These are phyloP conservation scores for Fusarium ramigenum DNA, from an alignment of 2,329 filamentous ascomycete species.

Conservation along the genomic window DNA sequence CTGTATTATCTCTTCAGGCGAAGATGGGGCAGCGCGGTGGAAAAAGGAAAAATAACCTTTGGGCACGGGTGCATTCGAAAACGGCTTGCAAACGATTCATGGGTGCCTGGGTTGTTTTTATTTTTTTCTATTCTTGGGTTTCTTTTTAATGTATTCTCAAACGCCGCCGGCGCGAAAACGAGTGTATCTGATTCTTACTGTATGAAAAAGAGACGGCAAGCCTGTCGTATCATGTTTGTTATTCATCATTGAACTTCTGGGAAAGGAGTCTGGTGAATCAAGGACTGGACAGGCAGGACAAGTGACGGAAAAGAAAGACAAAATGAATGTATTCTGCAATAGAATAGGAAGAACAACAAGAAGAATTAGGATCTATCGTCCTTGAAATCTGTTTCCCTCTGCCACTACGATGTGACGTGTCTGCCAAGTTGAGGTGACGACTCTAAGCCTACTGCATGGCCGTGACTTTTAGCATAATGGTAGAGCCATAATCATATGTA, in stretches of 20 bases:
- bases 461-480: neutral
- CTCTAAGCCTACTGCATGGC: neutral
- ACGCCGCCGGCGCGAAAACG: constrained; percentile 8
- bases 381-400: neutral
- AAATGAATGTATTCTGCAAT: constrained; percentile 29
- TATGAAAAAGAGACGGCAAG: constrained; percentile 25
- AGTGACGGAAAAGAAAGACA: constrained; percentile 29
- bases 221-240: constrained; percentile 4
- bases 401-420: neutral
- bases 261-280: constrained; percentile 20
- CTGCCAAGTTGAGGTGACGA: neutral
- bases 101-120: constrained; percentile 1
- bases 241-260: constrained; percentile 22
- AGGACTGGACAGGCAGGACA: constrained; percentile 7
- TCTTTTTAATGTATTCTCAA: constrained; percentile 25
- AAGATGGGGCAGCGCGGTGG: constrained; percentile 17
- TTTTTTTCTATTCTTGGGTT: constrained; percentile 1
- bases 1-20: constrained; percentile 12
- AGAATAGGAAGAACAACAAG: constrained; percentile 31
- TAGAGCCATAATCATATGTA: neutral
- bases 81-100: constrained; percentile 18
- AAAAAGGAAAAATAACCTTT: constrained; percentile 23
- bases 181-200: constrained; percentile 26
- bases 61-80: constrained; percentile 22
- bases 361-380: constrained; percentile 31